A percentile compares a stretch with the other conserved stretches of the same genome.
These are phyloP conservation scores for Penicillium manginii DNA, from an alignment of 495 filamentous ascomycete species.

Conservation along the genomic window DNA sequence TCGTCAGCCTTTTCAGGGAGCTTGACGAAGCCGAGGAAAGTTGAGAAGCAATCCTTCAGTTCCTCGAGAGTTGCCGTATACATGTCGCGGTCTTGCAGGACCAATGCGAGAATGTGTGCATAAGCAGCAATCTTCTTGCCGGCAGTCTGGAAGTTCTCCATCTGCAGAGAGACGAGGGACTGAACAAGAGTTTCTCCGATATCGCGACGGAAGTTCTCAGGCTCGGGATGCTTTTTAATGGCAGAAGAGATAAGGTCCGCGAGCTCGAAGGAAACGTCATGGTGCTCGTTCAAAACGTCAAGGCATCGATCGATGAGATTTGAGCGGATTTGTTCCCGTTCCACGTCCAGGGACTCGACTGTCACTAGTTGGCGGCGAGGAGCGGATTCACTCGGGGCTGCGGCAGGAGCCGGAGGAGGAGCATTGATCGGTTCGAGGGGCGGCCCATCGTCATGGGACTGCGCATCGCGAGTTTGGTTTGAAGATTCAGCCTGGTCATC, in stretches of 20 bases:
- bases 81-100: constrained; percentile 81
- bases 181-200: constrained; percentile 83
- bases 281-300: constrained; percentile 85
- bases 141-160: constrained; percentile 67
- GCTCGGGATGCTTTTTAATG: constrained; percentile 68
- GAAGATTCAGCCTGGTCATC: constrained; percentile 32
- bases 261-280: constrained; percentile 88
- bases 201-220: constrained; percentile 66
- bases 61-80: constrained; percentile 75
- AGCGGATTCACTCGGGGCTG: constrained; percentile 24
- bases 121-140: constrained; percentile 91
- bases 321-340: constrained; percentile 70
- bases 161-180: constrained; percentile 81
- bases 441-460: constrained; percentile 16
- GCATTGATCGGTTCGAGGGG: constrained; percentile 9
- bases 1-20: constrained; percentile 68
- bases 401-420: constrained; percentile 18
- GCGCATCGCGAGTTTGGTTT: constrained; percentile 10
- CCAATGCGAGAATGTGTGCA: constrained; percentile 87
- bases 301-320: constrained; percentile 87
- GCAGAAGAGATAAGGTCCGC: constrained; percentile 81
- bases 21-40: constrained; percentile 80
- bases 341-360: constrained; percentile 80
- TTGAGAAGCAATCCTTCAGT: constrained; percentile 75
- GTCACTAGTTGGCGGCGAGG: constrained; percentile 54